Evolutionary conservation across 768 basidiomycete species (phyloP).

Genomic region (Cystobasidium onofrii): DNA sequence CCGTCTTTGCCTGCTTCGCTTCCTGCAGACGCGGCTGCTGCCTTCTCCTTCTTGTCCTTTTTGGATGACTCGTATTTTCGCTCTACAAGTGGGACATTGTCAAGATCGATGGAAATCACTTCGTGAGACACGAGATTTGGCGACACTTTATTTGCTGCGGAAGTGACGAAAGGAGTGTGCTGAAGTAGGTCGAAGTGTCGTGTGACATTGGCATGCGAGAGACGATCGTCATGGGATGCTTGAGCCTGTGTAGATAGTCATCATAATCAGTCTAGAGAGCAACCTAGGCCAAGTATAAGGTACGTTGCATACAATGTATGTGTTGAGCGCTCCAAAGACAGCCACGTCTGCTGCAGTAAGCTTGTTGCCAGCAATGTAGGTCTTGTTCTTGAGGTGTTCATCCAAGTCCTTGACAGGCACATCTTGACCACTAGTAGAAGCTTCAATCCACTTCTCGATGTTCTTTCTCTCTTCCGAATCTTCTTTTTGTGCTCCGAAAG

Average conservation of each 20-base stretch:
- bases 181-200: conserved; percentile 97
- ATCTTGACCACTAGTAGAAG: conserved; percentile 43
- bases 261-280: not conserved
- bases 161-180: conserved; percentile 57
- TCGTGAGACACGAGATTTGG: conserved; percentile 39
- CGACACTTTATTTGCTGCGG: conserved; percentile 50
- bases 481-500: conserved; percentile 31
- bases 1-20: conserved; percentile 42
- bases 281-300: not conserved
- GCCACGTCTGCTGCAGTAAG: conserved; percentile 84
- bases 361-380: conserved; percentile 75
- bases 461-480: conserved; percentile 45
- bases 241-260: conserved; percentile 53
- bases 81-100: conserved; percentile 64
- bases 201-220: conserved; percentile 68
- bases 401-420: conserved; percentile 57
- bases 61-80: conserved; percentile 63
- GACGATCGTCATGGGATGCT: conserved; percentile 63
- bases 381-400: conserved; percentile 61
- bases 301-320: conserved; percentile 58
- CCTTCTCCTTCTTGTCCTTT: conserved; percentile 52
- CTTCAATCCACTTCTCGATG: conserved; percentile 58
- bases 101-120: conserved; percentile 62
- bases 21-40: conserved; percentile 40
- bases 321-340: conserved; percentile 79